Evolutionary conservation across 2,329 filamentous ascomycete species (phyloP).

Genomic region (Neonectria coccinea): DNA sequence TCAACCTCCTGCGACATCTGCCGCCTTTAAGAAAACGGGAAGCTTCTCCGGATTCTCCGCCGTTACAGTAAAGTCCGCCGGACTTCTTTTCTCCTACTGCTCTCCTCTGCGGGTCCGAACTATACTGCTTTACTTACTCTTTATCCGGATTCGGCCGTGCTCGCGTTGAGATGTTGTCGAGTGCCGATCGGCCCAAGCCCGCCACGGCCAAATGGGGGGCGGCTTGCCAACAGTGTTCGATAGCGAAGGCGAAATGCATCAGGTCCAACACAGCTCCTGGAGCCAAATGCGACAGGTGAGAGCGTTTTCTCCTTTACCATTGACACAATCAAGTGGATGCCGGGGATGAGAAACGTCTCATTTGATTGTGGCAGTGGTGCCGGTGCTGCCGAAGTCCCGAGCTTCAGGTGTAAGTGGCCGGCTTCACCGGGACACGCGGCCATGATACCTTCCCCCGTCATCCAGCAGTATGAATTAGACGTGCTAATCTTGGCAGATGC

Average conservation of each 20-base stretch:
- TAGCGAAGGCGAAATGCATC: constrained; percentile 64
- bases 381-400: constrained; percentile 18
- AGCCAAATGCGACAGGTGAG: constrained; percentile 60
- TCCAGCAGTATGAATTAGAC: neutral
- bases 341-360: neutral
- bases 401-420: constrained; percentile 27
- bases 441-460: constrained; percentile 22
- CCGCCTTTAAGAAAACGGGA: constrained; percentile 13
- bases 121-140: constrained; percentile 17
- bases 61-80: constrained; percentile 45
- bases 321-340: neutral
- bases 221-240: constrained; percentile 61
- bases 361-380: constrained; percentile 14
- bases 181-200: constrained; percentile 45
- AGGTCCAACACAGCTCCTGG: constrained; percentile 52
- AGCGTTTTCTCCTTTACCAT: neutral
- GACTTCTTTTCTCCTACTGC: constrained; percentile 35
- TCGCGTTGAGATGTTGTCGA: constrained; percentile 30
- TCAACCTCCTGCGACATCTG: constrained; percentile 15
- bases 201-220: constrained; percentile 61
- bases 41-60: constrained; percentile 18
- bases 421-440: constrained; percentile 24
- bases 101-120: constrained; percentile 25
- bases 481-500: constrained; percentile 52
- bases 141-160: constrained; percentile 18